phyloP scores from a whole-genome alignment of 2,329 filamentous ascomycete species.

The Colletotrichum costaricense region DNA sequence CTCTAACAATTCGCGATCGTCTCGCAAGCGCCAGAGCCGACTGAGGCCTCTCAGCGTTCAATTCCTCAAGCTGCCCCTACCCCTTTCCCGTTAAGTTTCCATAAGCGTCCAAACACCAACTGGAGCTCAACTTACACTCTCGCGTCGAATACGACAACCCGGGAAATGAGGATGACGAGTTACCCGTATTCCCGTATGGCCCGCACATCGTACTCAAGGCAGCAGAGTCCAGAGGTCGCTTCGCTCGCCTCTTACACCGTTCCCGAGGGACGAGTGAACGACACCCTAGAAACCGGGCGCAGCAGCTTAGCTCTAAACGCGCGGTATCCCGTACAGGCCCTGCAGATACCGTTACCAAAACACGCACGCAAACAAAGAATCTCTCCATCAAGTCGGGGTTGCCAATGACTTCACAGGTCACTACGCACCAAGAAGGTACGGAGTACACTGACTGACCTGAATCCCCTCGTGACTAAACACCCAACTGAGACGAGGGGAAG shows the following conservation, averaged over 20 bases:
- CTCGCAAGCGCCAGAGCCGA: neutral
- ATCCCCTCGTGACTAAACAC: neutral
- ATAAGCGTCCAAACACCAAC: neutral
- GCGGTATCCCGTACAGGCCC: neutral
- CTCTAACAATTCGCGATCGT: neutral
- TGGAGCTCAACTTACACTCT: neutral
- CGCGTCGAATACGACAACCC: neutral
- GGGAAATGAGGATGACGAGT: constrained; percentile 21
- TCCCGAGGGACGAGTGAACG: neutral
- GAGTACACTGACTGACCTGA: neutral
- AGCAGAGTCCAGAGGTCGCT: neutral
- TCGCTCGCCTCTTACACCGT: neutral
- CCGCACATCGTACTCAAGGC: constrained; percentile 4
- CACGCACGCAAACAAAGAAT: neutral
- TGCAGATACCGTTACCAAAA: neutral
- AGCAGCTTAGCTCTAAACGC: neutral
- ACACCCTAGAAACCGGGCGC: neutral
- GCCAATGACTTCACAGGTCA: neutral
- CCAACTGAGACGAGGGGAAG: neutral
- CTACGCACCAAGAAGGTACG: no score
- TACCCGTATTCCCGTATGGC: neutral
- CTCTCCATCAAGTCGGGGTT: neutral
- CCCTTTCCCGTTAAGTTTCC: neutral
- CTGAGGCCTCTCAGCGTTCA: no score
- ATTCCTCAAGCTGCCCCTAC: neutral